Conservation (phyloP, 768 basidiomycete species). For the Pleurotus tuber-regium region DNA sequence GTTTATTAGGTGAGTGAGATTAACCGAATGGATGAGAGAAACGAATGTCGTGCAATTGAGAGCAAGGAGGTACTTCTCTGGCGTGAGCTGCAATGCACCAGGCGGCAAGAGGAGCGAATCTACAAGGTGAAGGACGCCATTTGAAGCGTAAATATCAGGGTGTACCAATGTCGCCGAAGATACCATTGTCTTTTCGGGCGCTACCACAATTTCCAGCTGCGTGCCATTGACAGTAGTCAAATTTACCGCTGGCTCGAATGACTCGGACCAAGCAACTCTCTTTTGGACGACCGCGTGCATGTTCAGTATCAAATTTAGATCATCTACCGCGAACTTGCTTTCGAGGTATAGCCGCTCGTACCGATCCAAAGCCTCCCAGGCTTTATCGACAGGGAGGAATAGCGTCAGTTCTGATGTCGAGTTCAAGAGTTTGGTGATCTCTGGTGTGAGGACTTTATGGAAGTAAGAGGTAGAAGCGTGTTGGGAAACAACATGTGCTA, state of each 20-base stretch:
- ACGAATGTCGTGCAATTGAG: conserved; percentile 92
- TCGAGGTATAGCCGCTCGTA: conserved; percentile 87
- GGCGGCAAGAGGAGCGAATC: conserved; percentile 79
- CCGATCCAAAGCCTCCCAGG: conserved; percentile 75
- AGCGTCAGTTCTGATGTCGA: conserved; percentile 74
- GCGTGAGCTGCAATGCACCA: conserved; percentile 75
- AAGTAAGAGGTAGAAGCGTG: conserved; percentile 72
- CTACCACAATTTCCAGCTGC: conserved; percentile 56
- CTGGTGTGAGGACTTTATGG: conserved; percentile 62
- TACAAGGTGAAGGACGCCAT: conserved; percentile 92
- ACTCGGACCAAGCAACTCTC: conserved; percentile 65
- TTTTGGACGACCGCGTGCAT: conserved; percentile 68
- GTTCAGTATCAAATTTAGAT: conserved; percentile 73
- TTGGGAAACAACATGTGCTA: conserved; percentile 60
- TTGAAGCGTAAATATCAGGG: conserved; percentile 90
- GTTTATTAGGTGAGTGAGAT: conserved; percentile 70
- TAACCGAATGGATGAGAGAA: conserved; percentile 79
- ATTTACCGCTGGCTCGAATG: conserved; percentile 49
- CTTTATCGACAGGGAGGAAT: conserved; percentile 84
- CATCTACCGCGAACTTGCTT: conserved; percentile 81
- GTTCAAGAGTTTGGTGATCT: conserved; percentile 56
- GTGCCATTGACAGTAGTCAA: conserved; percentile 68
- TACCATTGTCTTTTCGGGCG: conserved; percentile 51
- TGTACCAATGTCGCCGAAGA: conserved; percentile 60
- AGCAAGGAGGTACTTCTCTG: conserved; percentile 92